Base-by-base conservation (phyloP, 345 rosid genomes). In the Sisymbrium altissimum region DNA sequence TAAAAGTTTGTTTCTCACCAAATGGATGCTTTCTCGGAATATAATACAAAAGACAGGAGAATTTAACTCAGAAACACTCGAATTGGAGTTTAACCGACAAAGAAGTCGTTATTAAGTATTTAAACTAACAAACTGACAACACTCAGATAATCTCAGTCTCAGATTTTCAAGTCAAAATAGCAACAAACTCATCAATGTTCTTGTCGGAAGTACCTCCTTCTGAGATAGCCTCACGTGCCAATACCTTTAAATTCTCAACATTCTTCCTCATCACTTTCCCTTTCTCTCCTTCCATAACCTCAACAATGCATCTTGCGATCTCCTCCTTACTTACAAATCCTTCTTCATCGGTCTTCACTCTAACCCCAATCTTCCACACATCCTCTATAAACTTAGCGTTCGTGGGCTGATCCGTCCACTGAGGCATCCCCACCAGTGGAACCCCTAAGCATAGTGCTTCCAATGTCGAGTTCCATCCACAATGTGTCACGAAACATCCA, bases 401-500 rank as follows among this genome's bases (percentile, higher is more conserved):
- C 1, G 88, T 86, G 0, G 83, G 81, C 58, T 88, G 94, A 66
- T 86, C 94, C 0, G 80, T 56, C 88, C 86, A 85, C 38, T 84
- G 86, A 0, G 91, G 88, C 86, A 88, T 77, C 1, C 78, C 88
- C 32, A 84, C 78, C 86, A 86, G 61, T 38, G 88, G 88, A 7
- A 86, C 82, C 7, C 91, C 89, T 65, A 86, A 74, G 73, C 86
- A 82, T 67, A 88, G 4, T 2, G 88, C 88, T 74, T 88, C 94
- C 0, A 88, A 43, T 2, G 87, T 86, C 6, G 93, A 88, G 80
- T 88, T 88, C 93, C 93, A 86, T 3, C 93, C 89, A 15, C 86
- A 85, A 27, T 85, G 94, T 10, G 89, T 82, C 67, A 88, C 45
- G 54, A 88, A 88, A 69, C 94, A 88, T 6, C 94, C 86, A 0